These are phyloP conservation scores for Blastomyces percursus DNA, from an alignment of 2,329 filamentous ascomycete genomes.

Conservation along the genomic window DNA sequence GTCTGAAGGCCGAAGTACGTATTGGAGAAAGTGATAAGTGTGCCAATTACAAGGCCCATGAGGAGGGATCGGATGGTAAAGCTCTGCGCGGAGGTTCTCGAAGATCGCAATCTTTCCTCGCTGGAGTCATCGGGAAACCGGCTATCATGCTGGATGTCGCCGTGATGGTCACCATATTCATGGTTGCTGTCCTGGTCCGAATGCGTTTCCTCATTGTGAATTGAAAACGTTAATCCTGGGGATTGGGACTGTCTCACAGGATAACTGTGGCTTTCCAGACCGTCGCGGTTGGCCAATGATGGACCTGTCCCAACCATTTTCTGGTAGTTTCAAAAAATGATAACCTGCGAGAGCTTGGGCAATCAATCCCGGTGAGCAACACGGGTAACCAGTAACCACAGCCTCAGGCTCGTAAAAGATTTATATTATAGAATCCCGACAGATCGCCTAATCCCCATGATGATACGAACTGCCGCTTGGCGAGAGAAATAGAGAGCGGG, in stretches of 20 bases:
- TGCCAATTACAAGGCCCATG: conserved; percentile 72
- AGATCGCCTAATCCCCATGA: not conserved
- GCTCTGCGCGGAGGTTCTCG: conserved; percentile 39
- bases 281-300: not conserved
- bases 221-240: not conserved
- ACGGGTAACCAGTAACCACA: not conserved
- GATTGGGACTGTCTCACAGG: not conserved
- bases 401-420: not conserved
- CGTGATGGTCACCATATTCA: not conserved
- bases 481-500: not conserved
- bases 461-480: not conserved
- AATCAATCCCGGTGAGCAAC: not conserved
- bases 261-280: not conserved
- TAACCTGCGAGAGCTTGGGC: not conserved
- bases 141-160: not conserved
- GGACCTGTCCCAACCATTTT: not conserved
- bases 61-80: conserved; percentile 75
- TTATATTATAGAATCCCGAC: not conserved
- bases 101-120: conserved; percentile 5
- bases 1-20: conserved; percentile 99
- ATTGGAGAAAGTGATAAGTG: conserved; percentile 90
- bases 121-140: not conserved
- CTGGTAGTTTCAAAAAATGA: not conserved
- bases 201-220: not conserved
- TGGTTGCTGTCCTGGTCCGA: not conserved